A percentile compares a stretch with the other conserved stretches of the same genome.
These are phyloP conservation scores for Phytophthora cryptogea DNA, from an alignment of 352 stramenopile species.

Conservation along the genomic window DNA sequence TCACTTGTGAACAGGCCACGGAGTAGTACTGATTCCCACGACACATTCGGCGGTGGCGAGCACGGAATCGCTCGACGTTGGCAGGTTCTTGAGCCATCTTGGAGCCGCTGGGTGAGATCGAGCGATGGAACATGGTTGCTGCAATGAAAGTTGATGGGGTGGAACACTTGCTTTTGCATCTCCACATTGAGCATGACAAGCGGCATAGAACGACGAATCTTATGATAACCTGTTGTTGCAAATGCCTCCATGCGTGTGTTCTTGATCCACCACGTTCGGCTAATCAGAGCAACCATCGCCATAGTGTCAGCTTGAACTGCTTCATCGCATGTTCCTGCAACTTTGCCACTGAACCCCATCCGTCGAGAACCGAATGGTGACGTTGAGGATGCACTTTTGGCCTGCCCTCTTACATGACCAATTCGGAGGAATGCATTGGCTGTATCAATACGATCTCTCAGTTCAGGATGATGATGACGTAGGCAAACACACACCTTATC, in stretches of 20 bases:
- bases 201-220: neutral
- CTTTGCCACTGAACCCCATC: neutral
- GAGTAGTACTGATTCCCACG: constrained; percentile 9
- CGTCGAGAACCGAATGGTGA: no score
- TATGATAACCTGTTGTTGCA: constrained; percentile 4
- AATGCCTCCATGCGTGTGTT: neutral
- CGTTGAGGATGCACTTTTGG: neutral
- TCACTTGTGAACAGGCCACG: neutral
- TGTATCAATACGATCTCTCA: neutral
- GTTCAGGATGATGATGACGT: no score
- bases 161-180: neutral
- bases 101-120: neutral
- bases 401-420: neutral
- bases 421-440: neutral
- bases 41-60: constrained; percentile 27
- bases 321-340: neutral
- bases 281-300: constrained; percentile 3
- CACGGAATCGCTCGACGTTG: constrained; percentile 38
- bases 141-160: neutral
- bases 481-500: no score
- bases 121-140: neutral
- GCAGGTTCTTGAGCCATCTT: neutral
- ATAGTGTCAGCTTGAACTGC: constrained; percentile 4
- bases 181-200: neutral
- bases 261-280: constrained; percentile 2